Conservation (phyloP, 1,139 yeast genomes). For the Torulaspora pretoriensis region DNA sequence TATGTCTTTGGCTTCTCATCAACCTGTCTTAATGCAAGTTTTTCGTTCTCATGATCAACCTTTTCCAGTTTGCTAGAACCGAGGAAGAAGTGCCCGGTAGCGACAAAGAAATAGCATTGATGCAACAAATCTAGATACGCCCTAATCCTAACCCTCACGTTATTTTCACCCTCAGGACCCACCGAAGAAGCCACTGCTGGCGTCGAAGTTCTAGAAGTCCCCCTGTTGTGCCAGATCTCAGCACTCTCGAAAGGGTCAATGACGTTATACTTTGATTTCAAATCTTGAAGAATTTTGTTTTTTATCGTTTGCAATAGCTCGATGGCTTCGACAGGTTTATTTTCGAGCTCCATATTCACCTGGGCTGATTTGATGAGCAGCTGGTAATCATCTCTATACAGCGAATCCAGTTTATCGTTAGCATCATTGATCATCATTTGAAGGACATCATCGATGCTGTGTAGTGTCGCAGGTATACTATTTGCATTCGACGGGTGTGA, state of each 20-base stretch:
- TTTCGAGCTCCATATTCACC: slow-evolving; percentile 39
- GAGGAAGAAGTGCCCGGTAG: slow-evolving; percentile 60
- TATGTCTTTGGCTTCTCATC: slow-evolving; percentile 16
- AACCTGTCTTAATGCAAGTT: slow-evolving; percentile 8
- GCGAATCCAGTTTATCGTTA: slow-evolving; percentile 44
- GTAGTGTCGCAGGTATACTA: slow-evolving; percentile 25
- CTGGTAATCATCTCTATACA: slow-evolving; percentile 48
- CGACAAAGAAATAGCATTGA: slow-evolving; percentile 72
- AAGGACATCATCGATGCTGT: slow-evolving; percentile 66
- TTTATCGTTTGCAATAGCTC: slow-evolving; percentile 41
- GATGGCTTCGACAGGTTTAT: slow-evolving; percentile 50
- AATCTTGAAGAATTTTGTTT: slow-evolving; percentile 36
- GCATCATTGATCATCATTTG: slow-evolving; percentile 57
- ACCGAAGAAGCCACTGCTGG: slow-evolving; percentile 31
- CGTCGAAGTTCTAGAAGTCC: slow-evolving; percentile 14
- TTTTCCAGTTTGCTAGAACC: slow-evolving; percentile 33
- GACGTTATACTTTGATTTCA: slow-evolving; percentile 19
- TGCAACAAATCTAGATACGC: slow-evolving; percentile 53
- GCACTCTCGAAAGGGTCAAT: slow-evolving; percentile 16
- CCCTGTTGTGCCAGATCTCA: slow-evolving; percentile 12
- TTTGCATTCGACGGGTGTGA: slow-evolving; percentile 10
- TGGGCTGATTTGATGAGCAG: slow-evolving; percentile 54
- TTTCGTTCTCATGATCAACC: slow-evolving; percentile 29
- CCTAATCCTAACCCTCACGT: slow-evolving; percentile 21
- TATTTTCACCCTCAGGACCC: slow-evolving; percentile 21